phyloP scores from a whole-genome alignment of 1,139 yeast species.

The Hansenula sp. region DNA sequence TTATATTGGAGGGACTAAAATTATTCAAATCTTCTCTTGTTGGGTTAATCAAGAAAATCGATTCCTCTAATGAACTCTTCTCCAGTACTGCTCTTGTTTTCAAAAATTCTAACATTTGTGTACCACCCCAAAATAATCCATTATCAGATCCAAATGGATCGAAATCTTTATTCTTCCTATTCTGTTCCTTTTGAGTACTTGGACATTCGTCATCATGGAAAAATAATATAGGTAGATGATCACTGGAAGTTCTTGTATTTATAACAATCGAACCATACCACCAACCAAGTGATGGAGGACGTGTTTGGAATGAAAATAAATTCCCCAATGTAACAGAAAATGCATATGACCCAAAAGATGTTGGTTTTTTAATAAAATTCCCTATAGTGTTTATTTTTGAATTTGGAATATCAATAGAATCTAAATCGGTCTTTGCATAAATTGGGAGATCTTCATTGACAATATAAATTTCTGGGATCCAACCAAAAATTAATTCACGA shows the following conservation, averaged over 20 bases:
- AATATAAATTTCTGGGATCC: constrained; percentile 66
- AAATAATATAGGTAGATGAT: constrained; percentile 74
- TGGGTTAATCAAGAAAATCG: constrained; percentile 77
- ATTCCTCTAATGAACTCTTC: constrained; percentile 65
- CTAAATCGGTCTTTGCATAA: constrained; percentile 53
- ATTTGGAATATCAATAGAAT: constrained; percentile 17
- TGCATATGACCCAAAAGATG: constrained; percentile 53
- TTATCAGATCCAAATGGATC: constrained; percentile 65
- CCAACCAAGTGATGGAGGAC: constrained; percentile 82
- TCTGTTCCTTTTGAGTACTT: constrained; percentile 62
- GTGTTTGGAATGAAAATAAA: constrained; percentile 73
- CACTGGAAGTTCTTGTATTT: constrained; percentile 55
- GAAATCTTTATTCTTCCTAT: constrained; percentile 56
- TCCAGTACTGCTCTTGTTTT: constrained; percentile 56
- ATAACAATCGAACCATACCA: constrained; percentile 88
- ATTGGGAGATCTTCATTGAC: constrained; percentile 43
- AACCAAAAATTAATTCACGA: constrained; percentile 62
- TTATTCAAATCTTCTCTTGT: constrained; percentile 71
- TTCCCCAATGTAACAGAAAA: constrained; percentile 58
- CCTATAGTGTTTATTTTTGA: neutral
- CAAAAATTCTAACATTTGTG: constrained; percentile 60
- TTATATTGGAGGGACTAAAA: constrained; percentile 59
- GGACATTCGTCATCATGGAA: constrained; percentile 89
- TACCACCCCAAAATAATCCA: constrained; percentile 87
- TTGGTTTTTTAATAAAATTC: constrained; percentile 46